phyloP scores from a whole-genome alignment of 2,329 filamentous ascomycete species.

The Phialophora chinensis region DNA sequence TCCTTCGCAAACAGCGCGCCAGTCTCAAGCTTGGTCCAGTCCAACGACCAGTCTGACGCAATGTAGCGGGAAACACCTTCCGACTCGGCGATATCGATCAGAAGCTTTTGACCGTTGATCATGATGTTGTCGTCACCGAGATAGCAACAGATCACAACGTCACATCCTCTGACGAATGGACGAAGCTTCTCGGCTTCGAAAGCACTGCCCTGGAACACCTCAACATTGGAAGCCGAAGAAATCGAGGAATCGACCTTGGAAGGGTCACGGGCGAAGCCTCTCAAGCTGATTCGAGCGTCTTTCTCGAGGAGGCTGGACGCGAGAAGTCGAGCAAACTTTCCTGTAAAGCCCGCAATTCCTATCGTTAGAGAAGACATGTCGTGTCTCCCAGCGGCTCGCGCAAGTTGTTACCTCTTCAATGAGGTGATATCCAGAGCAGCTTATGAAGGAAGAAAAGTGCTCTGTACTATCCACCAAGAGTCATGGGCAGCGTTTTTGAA shows the following conservation, averaged over 20 bases:
- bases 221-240: conserved; percentile 30
- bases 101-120: conserved; percentile 50
- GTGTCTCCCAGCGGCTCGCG: no score
- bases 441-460: no score
- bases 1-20: conserved; percentile 50
- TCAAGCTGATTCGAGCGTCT: conserved; percentile 40
- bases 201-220: conserved; percentile 41
- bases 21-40: conserved; percentile 48
- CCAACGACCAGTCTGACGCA: conserved; percentile 51
- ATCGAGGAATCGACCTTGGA: conserved; percentile 40
- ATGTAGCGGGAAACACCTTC: conserved; percentile 49
- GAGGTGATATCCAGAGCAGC: no score
- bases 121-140: conserved; percentile 49
- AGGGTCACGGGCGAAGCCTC: conserved; percentile 43
- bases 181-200: conserved; percentile 40
- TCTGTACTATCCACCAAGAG: no score
- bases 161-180: conserved; percentile 42
- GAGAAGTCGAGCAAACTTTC: conserved; percentile 44
- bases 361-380: conserved; percentile 30
- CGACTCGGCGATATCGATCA: conserved; percentile 50
- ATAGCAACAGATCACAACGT: conserved; percentile 51
- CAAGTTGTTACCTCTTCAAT: no score
- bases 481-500: no score
- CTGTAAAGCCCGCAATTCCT: conserved; percentile 46
- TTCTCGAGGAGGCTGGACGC: conserved; percentile 41